A percentile compares a stretch with the other conserved stretches of the same genome.
Conservation (phyloP, 2,329 filamentous ascomycete genomes). For the Alternaria sp. region DNA sequence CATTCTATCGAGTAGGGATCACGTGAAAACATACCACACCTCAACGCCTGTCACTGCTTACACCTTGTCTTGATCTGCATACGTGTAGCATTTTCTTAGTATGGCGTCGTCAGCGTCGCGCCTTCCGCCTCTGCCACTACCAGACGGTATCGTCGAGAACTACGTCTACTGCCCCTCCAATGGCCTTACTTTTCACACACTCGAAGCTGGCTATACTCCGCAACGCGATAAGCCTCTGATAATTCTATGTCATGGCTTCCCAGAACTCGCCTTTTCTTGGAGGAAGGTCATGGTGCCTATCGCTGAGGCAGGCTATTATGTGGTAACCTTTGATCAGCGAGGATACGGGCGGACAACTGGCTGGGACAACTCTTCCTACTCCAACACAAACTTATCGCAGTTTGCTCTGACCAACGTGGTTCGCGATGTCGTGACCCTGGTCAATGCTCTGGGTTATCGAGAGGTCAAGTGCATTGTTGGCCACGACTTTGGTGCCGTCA, state of each 20-base stretch:
- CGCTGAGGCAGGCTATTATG: constrained; percentile 68
- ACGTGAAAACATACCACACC: background rate
- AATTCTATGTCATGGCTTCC: constrained; percentile 71
- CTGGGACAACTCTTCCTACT: constrained; percentile 62
- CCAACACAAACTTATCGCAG: constrained; percentile 63
- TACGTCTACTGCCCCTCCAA: constrained; percentile 64
- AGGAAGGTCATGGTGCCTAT: constrained; percentile 68
- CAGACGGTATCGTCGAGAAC: constrained; percentile 62
- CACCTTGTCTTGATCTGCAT: background rate
- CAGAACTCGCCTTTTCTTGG: constrained; percentile 75
- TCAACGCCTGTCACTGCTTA: background rate
- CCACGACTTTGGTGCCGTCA: constrained; percentile 72
- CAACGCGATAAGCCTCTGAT: constrained; percentile 61
- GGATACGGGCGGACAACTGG: constrained; percentile 73
- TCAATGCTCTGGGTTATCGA: constrained; percentile 67
- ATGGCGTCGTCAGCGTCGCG: constrained; percentile 6
- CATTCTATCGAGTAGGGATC: background rate
- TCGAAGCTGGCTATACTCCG: constrained; percentile 61
- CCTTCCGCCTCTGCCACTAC: constrained; percentile 62
- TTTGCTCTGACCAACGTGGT: constrained; percentile 68
- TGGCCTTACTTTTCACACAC: constrained; percentile 68
- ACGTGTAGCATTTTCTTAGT: background rate
- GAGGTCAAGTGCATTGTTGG: constrained; percentile 68
- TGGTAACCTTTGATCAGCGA: constrained; percentile 72
- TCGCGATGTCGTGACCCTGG: constrained; percentile 68